Evolutionary conservation across 2,329 filamentous ascomycete species (phyloP).

Genomic region (Rutstroemia sp.): DNA sequence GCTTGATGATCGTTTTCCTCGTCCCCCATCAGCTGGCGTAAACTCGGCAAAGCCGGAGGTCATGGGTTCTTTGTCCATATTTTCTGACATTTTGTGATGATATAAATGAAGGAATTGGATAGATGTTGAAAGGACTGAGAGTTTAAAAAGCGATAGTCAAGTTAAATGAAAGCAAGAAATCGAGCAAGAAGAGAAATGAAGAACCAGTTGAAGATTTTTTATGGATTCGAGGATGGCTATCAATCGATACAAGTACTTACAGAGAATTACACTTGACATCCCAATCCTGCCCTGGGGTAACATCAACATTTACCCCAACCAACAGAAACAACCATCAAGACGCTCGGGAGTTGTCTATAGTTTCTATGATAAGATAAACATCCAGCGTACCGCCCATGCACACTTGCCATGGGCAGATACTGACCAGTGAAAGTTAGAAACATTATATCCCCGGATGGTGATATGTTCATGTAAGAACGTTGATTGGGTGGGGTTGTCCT

Average conservation of each 20-base stretch:
- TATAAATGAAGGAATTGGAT: not conserved
- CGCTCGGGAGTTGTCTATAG: not conserved
- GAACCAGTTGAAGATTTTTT: too few species aligned
- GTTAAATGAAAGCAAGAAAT: too few species aligned
- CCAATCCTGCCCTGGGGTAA: not conserved
- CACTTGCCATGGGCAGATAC: not conserved
- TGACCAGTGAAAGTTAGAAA: not conserved
- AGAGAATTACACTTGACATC: not conserved
- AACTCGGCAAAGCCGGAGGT: slow-evolving; percentile 3
- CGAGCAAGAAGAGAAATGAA: too few species aligned
- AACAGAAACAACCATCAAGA: not conserved
- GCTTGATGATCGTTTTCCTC: slow-evolving; percentile 31
- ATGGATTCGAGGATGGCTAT: too few species aligned
- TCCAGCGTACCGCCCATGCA: not conserved
- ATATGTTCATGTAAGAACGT: not conserved
- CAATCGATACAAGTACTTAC: slow-evolving; percentile 1
- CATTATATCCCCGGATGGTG: not conserved
- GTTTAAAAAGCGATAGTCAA: not conserved
- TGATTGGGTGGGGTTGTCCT: not conserved
- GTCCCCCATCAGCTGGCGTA: slow-evolving; percentile 4
- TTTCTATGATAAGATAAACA: not conserved
- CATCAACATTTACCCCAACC: not conserved
- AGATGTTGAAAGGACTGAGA: not conserved
- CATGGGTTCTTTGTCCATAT: not conserved
- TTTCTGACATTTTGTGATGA: slow-evolving; percentile 6